These are phyloP conservation scores for Monosporozyma yasuniensis DNA, from an alignment of 805 yeast species.

Conservation along the genomic window DNA sequence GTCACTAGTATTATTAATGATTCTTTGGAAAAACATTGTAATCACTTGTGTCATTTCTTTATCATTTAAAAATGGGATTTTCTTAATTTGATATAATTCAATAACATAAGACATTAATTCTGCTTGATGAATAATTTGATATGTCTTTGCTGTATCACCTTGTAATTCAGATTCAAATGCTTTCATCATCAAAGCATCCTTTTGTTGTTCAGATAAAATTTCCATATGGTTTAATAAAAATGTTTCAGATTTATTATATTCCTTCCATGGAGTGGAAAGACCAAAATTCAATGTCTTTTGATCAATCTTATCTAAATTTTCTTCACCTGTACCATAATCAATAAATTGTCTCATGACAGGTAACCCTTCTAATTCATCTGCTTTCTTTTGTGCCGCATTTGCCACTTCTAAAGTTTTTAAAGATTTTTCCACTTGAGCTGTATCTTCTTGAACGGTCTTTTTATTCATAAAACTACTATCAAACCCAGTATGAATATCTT, in stretches of 20 bases:
- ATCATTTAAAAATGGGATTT: conserved; percentile 25
- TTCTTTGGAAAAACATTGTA: conserved; percentile 57
- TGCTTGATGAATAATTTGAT: conserved; percentile 69
- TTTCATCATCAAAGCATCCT: conserved; percentile 86
- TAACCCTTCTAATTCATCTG: background rate
- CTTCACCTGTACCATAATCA: conserved; percentile 16
- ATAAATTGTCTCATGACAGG: conserved; percentile 17
- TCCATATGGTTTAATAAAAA: conserved; percentile 48
- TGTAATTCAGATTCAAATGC: conserved; percentile 78
- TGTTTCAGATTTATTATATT: conserved; percentile 44
- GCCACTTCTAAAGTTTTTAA: conserved; percentile 6
- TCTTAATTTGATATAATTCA: conserved; percentile 33
- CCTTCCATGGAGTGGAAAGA: conserved; percentile 39
- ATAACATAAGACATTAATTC: conserved; percentile 65
- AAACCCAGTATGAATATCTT: conserved; percentile 87
- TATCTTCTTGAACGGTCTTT: conserved; percentile 24
- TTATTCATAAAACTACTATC: conserved; percentile 76
- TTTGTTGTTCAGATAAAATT: conserved; percentile 74
- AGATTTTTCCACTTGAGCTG: conserved; percentile 3
- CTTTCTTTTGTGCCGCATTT: background rate
- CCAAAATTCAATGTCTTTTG: conserved; percentile 63
- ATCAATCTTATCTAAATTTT: conserved; percentile 45
- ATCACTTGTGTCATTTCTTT: conserved; percentile 38
- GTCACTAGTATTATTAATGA: conserved; percentile 31
- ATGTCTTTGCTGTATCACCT: conserved; percentile 37